These are phyloP conservation scores for Skeletonema menzelii DNA, from an alignment of 108 stramenopile species.

Conservation along the genomic window DNA sequence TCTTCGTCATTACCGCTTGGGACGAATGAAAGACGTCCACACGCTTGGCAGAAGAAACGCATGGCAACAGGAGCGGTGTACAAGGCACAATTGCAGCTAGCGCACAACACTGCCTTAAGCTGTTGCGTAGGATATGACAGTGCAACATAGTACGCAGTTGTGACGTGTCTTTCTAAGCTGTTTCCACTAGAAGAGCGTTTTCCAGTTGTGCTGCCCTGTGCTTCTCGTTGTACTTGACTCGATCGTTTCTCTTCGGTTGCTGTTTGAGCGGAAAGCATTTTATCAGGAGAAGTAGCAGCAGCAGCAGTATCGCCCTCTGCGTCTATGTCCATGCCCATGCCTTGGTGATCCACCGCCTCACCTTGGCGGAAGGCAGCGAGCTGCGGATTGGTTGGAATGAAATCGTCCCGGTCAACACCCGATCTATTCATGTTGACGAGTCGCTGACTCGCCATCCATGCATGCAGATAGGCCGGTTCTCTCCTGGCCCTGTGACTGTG, in stretches of 20 bases:
- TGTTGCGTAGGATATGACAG: neutral
- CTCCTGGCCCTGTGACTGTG: neutral
- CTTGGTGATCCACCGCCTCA: neutral
- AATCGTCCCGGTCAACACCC: neutral
- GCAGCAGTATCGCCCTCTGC: neutral
- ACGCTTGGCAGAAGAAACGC: neutral
- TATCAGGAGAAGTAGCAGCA: neutral
- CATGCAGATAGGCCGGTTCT: neutral
- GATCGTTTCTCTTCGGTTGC: neutral
- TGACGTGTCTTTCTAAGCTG: neutral
- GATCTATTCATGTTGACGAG: neutral
- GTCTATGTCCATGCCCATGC: neutral
- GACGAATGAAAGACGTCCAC: neutral
- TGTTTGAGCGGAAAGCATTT: neutral
- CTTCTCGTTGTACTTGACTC: neutral
- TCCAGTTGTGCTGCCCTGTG: neutral
- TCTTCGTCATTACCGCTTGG: neutral
- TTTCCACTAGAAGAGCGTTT: neutral
- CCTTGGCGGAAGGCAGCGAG: neutral
- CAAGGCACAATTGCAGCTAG: neutral
- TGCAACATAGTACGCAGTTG: neutral
- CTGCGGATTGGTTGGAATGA: neutral
- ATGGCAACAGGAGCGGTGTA: neutral
- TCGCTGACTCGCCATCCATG: neutral
- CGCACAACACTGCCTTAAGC: neutral